Base-by-base conservation (phyloP, 495 filamentous ascomycete genomes). In the Bathelium albidoporum region DNA sequence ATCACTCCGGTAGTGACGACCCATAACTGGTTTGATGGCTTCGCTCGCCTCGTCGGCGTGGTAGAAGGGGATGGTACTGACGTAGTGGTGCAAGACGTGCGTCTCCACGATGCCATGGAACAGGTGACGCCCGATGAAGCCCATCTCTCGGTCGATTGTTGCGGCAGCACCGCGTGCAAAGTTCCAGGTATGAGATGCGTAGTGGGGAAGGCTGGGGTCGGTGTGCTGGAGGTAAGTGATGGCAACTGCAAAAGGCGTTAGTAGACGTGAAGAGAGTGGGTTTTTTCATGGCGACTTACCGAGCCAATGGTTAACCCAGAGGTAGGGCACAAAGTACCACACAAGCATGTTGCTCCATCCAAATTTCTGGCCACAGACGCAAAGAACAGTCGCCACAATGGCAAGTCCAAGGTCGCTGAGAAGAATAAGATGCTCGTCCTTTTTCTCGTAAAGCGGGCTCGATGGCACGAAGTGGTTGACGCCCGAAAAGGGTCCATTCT, bases 271-370 rank as follows among this genome's bases (percentile, higher is more conserved):
- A 26, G 32, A 59, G 20, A 31, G 1, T 49, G 12, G 16, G 22
- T 20, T 18, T 2, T 16, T 1, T 5, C 9, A 55, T n/a, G 20
- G 2, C 31, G 9, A 78, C 85, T 79, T 83, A 88, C 86, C 86
- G 61, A 91, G 84, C 88, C 94, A 98, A 84, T 97, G 93, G 83
- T 98, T 95, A 28, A 97, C 94, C 93, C 93, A 97, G 66, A 97
- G 79, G 74, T 97, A 98, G 11, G 94, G 94, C 62, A 95, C 70
- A 71, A 89, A 85, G 75, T 97, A 98, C 92, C 94, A 97, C 45
- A 98, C 87, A 31, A 87, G 76, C 70, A 97, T 78, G 76, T 95
- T 96, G 66, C 80, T 70, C 83, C 85, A 92, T 72, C 95, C 93
- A 69, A 85, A 96, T 59, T 76, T 90, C 74, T 85, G 81, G 34